phyloP scores from a whole-genome alignment of 345 rosid genomes.

The Sonneratia caseolaris region DNA sequence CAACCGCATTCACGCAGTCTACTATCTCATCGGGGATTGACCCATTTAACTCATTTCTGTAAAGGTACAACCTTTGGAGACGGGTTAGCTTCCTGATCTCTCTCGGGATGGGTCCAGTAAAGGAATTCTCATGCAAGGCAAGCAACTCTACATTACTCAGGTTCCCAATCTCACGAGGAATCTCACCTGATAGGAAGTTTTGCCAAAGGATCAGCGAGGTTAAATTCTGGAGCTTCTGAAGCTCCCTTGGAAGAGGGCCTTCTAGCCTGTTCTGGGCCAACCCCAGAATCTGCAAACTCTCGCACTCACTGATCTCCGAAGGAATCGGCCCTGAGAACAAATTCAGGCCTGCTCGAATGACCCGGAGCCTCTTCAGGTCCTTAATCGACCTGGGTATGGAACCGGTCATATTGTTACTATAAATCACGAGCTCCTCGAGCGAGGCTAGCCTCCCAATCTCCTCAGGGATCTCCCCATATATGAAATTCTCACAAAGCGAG shows the following conservation, averaged over 20 bases:
- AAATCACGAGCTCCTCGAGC: constrained; percentile 58
- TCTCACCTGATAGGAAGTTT: constrained; percentile 52
- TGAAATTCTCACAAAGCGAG: constrained; percentile 42
- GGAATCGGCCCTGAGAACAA: constrained; percentile 63
- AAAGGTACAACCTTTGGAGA: constrained; percentile 49
- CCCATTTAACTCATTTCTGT: constrained; percentile 61
- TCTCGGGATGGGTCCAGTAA: constrained; percentile 47
- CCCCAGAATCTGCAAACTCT: constrained; percentile 58
- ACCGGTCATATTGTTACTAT: constrained; percentile 65
- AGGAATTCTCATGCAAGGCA: constrained; percentile 64
- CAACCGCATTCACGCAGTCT: constrained; percentile 35
- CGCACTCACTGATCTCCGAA: constrained; percentile 54
- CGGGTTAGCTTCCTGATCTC: constrained; percentile 45
- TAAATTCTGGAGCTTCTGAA: constrained; percentile 46
- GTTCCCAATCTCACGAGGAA: constrained; percentile 58
- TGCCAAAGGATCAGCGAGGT: constrained; percentile 59
- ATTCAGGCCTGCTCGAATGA: constrained; percentile 63
- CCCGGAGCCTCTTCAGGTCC: constrained; percentile 37
- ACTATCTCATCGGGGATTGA: constrained; percentile 61
- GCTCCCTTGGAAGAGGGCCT: constrained; percentile 56
- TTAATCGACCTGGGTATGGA: constrained; percentile 45
- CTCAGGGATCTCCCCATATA: constrained; percentile 46
- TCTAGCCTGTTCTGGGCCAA: constrained; percentile 67
- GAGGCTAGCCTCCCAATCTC: constrained; percentile 39
- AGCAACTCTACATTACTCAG: constrained; percentile 48